Conservation (phyloP, 1,139 yeast species). For the Pichia cactophila region DNA sequence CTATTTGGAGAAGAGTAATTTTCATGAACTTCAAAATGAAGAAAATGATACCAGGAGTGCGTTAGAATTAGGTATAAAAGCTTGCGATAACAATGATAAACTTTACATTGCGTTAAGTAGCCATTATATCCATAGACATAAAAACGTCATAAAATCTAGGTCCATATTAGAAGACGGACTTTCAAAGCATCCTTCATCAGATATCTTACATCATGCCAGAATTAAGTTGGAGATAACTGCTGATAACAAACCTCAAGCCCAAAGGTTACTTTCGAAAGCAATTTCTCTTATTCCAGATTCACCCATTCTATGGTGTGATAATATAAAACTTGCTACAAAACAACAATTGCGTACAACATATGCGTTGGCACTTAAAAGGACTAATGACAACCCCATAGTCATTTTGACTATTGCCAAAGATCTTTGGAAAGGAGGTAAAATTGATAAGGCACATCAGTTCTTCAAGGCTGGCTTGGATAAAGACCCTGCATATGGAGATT, state of each 20-base stretch:
- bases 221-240: slow-evolving; percentile 48
- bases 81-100: slow-evolving; percentile 35
- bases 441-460: slow-evolving; percentile 64
- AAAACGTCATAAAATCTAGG: slow-evolving; percentile 52
- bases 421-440: slow-evolving; percentile 64
- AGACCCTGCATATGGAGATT: slow-evolving; percentile 62
- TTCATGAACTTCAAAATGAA: slow-evolving; percentile 30
- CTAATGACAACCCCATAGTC: slow-evolving; percentile 54
- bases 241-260: slow-evolving; percentile 46
- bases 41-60: slow-evolving; percentile 40
- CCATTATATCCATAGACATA: slow-evolving; percentile 38
- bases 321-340: slow-evolving; percentile 44
- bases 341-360: slow-evolving; percentile 57
- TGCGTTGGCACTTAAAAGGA: slow-evolving; percentile 63
- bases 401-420: slow-evolving; percentile 58
- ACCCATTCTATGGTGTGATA: slow-evolving; percentile 51
- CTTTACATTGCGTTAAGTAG: slow-evolving; percentile 55
- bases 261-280: slow-evolving; percentile 51
- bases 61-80: slow-evolving; percentile 42
- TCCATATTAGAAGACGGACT: slow-evolving; percentile 67
- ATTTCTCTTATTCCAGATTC: slow-evolving; percentile 53
- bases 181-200: slow-evolving; percentile 42
- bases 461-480: slow-evolving; percentile 57
- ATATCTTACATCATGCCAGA: slow-evolving; percentile 50
- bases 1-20: slow-evolving; percentile 53